Conservation (phyloP, 1,284 basidiomycete genomes). For the Puccinia sorghi region DNA sequence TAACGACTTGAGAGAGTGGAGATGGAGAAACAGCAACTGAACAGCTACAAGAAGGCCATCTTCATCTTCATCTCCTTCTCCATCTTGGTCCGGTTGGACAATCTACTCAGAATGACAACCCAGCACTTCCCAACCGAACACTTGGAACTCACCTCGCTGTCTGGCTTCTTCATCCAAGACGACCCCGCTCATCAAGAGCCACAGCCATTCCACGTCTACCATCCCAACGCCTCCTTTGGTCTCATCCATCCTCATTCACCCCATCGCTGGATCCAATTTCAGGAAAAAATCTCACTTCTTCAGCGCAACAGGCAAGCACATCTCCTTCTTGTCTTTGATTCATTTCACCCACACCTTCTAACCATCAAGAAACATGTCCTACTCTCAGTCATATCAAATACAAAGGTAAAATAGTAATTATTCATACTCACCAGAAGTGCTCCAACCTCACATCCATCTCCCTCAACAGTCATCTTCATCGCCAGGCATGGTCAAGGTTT, state of each 20-base stretch:
- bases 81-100: too few relatives aligned
- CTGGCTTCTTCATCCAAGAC: constrained; percentile 39
- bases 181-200: constrained; percentile 22
- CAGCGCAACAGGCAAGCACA: not conserved
- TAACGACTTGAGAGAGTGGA: too few relatives aligned
- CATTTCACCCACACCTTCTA: not conserved
- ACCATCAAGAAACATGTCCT: not conserved
- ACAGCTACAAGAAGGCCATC: too few relatives aligned
- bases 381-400: not conserved
- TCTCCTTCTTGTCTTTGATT: not conserved
- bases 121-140: not conserved
- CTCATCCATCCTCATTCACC: not conserved
- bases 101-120: not conserved
- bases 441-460: not conserved
- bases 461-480: constrained; percentile 63
- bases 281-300: constrained; percentile 8
- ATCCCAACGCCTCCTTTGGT: constrained; percentile 32
- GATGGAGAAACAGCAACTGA: too few relatives aligned
- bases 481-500: constrained; percentile 73
- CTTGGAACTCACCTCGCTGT: constrained; percentile 7
- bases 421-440: not conserved
- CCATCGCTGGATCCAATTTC: constrained; percentile 29
- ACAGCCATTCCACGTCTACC: not conserved
- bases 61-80: too few relatives aligned
- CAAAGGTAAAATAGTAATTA: constrained; percentile 12